Evolutionary conservation across 257 asterid species (phyloP).

Genomic region (Nicotiana tomentosiformis): DNA sequence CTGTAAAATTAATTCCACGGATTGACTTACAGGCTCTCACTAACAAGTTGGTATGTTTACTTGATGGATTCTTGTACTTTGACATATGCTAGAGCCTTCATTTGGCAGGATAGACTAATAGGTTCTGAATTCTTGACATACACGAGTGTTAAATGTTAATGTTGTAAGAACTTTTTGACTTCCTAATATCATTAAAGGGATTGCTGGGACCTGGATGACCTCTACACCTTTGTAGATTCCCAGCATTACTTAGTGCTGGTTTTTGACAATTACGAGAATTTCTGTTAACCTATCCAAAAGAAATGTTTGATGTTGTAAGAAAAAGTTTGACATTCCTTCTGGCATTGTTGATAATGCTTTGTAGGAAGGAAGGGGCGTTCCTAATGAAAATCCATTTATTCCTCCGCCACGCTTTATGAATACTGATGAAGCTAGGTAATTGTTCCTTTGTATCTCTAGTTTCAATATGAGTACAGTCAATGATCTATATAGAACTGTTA

Average conservation of each 20-base stretch:
- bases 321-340: background rate
- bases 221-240: background rate
- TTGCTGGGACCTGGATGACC: background rate
- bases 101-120: background rate
- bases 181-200: background rate
- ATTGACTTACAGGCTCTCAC: slow-evolving; percentile 88
- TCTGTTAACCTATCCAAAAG: background rate
- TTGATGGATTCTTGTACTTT: background rate
- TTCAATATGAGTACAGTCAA: background rate
- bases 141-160: background rate
- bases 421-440: slow-evolving; percentile 85
- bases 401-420: slow-evolving; percentile 90
- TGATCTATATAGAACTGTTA: slow-evolving; percentile 4
- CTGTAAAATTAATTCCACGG: slow-evolving; percentile 84
- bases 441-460: background rate
- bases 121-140: background rate
- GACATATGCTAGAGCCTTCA: background rate
- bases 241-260: background rate
- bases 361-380: slow-evolving; percentile 94
- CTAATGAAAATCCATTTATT: slow-evolving; percentile 70
- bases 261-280: too few species aligned
- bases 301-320: background rate
- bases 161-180: background rate
- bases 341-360: slow-evolving; percentile 11
- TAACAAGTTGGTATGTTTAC: slow-evolving; percentile 63